Percentiles rank a stretch among this genome's conserved stretches.
These are phyloP conservation scores for Claviceps spartinae DNA, from an alignment of 2,329 filamentous ascomycete genomes.

Conservation along the genomic window DNA sequence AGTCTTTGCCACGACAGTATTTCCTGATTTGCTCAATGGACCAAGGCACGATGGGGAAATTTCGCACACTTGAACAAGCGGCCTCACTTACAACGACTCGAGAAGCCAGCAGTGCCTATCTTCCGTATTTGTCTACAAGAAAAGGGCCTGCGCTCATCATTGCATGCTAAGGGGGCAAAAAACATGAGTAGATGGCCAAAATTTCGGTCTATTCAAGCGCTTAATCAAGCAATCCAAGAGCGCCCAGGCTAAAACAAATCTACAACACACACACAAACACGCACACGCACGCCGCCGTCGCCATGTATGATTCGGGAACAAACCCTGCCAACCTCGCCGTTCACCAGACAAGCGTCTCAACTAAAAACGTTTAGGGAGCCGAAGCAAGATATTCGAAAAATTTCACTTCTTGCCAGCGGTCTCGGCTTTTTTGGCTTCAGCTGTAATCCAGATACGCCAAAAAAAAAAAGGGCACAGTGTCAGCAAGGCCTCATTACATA, in stretches of 20 bases:
- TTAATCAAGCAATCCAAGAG: background rate
- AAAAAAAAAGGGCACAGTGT: background rate
- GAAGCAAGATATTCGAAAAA: background rate
- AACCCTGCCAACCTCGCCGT: background rate
- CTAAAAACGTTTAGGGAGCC: background rate
- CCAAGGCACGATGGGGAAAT: too few species aligned
- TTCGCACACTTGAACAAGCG: too few species aligned
- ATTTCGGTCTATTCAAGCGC: constrained; percentile 3
- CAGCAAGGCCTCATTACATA: background rate
- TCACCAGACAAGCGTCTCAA: background rate
- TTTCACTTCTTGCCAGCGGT: constrained; percentile 17
- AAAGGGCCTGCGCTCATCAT: too few species aligned
- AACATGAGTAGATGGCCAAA: constrained; percentile 4
- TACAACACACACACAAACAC: constrained; percentile 4
- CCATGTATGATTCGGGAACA: constrained; percentile 13
- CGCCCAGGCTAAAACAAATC: constrained; percentile 1
- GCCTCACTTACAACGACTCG: too few species aligned
- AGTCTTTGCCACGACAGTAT: too few species aligned
- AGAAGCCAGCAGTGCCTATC: too few species aligned
- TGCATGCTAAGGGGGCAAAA: background rate
- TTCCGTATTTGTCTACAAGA: too few species aligned
- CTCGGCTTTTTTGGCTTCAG: constrained; percentile 37
- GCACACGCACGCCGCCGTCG: constrained; percentile 15
- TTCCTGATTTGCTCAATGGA: too few species aligned
- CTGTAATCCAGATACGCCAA: constrained; percentile 17